Base-by-base conservation (phyloP, 192 early-diverging fungal species). In the Podila epicladia region DNA sequence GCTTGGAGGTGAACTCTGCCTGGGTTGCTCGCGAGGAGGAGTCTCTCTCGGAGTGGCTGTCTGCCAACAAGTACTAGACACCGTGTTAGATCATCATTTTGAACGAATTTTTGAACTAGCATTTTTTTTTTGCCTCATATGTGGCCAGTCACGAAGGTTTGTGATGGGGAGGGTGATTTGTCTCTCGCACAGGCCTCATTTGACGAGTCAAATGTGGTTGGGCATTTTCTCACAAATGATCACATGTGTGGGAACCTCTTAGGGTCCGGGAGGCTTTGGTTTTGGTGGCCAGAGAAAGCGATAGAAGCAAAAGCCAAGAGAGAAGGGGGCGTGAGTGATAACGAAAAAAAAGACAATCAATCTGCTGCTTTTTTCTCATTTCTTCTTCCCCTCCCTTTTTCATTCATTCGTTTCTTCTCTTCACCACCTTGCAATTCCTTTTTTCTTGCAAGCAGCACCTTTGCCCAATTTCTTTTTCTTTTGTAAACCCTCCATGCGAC, bases 1-100 rank as follows among this genome's bases (percentile, higher is more conserved):
- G 84, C 26, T 86, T 91, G 68, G 83, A 86, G 32, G 85, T 89
- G 51, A 90, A 91, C 82, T 84, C 87, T 37, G 77, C 85, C 20
- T 90, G 89, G 89, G 69, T 86, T 61, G n/a, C 67, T 26, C 82
- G 83, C 63, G 89, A 88, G 83, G 83, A 86, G 62, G 82, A 86
- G 57, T 85, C 90, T 49, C 69, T 93, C 24, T 80, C 89, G 49
- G 75, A 72, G 8, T 86, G 85, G 85, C 67, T 85, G 72, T 62
- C 62, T 9, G 50, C 60, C 11, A 82, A 82, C 62, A 75, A 72
- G 35, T 85, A 72, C 63, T 76, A 62, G 55, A n/a, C n/a, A 13
- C 32, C 32, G 5, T 5, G 2, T 2, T 33, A 33, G 33, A 33
- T 33, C 29, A 29, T n/a, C n/a, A n/a, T 32, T 32, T 32, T 33